These are phyloP conservation scores for Oryza glaberrima DNA, from an alignment of 176 grass and related monocot species.

Conservation along the genomic window DNA sequence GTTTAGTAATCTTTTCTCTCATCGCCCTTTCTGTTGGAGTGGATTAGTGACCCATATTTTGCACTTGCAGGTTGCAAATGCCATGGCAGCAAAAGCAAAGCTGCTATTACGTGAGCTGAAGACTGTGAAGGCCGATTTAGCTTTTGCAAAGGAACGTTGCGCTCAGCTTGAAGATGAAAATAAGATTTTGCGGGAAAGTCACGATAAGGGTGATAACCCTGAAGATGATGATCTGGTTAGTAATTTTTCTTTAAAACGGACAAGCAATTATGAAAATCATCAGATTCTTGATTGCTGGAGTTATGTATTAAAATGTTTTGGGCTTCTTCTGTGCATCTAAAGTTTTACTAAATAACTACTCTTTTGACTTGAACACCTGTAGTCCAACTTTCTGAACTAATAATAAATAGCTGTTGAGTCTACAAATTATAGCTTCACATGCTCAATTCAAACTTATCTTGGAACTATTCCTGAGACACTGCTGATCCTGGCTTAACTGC, in stretches of 20 bases:
- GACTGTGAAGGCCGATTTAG: slow-evolving; percentile 93
- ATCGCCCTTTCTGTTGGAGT: background rate
- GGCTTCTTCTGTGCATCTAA: background rate
- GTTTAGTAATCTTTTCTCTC: slow-evolving; percentile 21
- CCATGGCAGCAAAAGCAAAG: slow-evolving; percentile 99
- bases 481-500: background rate
- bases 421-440: slow-evolving; percentile 11
- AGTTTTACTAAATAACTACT: background rate
- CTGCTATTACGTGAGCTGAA: slow-evolving; percentile 89
- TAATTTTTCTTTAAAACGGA: slow-evolving; percentile 1
- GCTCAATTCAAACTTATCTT: background rate
- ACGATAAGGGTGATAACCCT: slow-evolving; percentile 75
- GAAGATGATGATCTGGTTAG: slow-evolving; percentile 97
- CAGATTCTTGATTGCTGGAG: background rate
- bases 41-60: slow-evolving; percentile 33
- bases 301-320: background rate
- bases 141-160: slow-evolving; percentile 92
- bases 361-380: background rate
- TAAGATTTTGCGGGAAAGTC: slow-evolving; percentile 82
- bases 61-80: slow-evolving; percentile 84
- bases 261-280: background rate
- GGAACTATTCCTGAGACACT: background rate
- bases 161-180: slow-evolving; percentile 97
- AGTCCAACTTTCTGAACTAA: background rate
- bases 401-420: background rate